Base-by-base conservation (phyloP, 768 basidiomycete genomes). In the Lactarius trivialis region DNA sequence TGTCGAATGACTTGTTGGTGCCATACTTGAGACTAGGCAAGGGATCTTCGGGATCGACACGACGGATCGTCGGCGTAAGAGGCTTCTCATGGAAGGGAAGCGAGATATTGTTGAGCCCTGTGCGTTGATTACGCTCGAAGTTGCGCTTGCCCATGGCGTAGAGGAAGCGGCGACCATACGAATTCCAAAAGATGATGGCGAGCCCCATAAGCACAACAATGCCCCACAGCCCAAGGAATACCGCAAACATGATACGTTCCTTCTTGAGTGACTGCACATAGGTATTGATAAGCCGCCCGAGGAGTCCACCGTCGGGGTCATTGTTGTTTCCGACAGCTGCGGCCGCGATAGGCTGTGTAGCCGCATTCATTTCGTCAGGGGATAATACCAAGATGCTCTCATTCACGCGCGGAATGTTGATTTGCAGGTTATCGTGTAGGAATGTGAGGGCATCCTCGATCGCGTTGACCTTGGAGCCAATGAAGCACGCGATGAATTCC, bases 381-480 rank as follows among this genome's bases (percentile, higher is more conserved):
- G 92, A 92, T 58, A 97, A 82, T 33, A 94, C 78, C 52, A 98
- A 85, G 32, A 86, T 78, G 41, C 81, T 80, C 55, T 88, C 76
- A 61, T 92, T 88, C 60, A 98, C 81, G 51, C 81, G 83, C 0
- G 94, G 89, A 61, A 98, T 80, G 68, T 90, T 75, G 69, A 98
- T 78, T 53, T 85, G 78, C 52, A 95, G 85, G 74, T 97, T 92
- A 65, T 93, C 77, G 71, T 96, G 87, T 65, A 98, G 77, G 81
- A 96, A 98, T 0, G 93, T 98, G 43, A 97, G 78, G 6, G 89
- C 93, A 19, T 85, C 79, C 74, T 95, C 92, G 69, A 98, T 79
- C 11, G 88, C 91, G 59, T 85, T 77, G 52, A 98, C 86, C 72
- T 98, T 98, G 63, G 82, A 81, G n/a, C 96, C 96, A 67, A 98